These are phyloP conservation scores for Dissophora ornata DNA, from an alignment of 192 early-diverging fungal genomes.

Conservation along the genomic window DNA sequence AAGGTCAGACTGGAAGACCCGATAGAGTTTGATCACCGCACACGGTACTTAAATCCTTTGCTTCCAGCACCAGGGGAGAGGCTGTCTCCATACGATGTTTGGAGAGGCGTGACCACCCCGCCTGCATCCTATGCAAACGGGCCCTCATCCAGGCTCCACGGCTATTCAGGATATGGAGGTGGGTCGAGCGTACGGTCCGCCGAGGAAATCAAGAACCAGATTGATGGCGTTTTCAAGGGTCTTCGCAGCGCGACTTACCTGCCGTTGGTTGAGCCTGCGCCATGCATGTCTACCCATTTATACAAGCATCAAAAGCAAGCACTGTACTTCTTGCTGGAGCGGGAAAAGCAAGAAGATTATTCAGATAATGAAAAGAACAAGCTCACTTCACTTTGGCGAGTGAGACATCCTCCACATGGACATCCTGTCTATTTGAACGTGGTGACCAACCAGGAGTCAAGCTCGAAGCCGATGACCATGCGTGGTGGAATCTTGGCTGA, in stretches of 20 bases:
- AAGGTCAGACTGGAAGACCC: constrained; percentile 49
- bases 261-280: constrained; percentile 62
- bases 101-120: constrained; percentile 32
- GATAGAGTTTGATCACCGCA: constrained; percentile 51
- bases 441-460: constrained; percentile 59
- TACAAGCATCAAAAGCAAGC: constrained; percentile 88
- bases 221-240: constrained; percentile 71
- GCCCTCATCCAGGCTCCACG: constrained; percentile 8
- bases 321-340: constrained; percentile 79
- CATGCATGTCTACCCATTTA: constrained; percentile 61
- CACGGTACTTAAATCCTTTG: constrained; percentile 52
- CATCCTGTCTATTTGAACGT: constrained; percentile 58
- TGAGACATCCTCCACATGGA: constrained; percentile 48
- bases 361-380: constrained; percentile 56
- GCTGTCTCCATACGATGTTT: constrained; percentile 40
- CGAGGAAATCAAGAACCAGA: constrained; percentile 58
- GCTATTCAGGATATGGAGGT: constrained; percentile 34
- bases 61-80: constrained; percentile 35
- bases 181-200: constrained; percentile 24
- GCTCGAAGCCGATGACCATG: constrained; percentile 56
- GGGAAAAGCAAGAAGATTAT: constrained; percentile 75
- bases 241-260: constrained; percentile 61
- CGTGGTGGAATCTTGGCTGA: constrained; percentile 72
- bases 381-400: constrained; percentile 57
- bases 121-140: constrained; percentile 17